These are phyloP conservation scores for Agrostemma githago DNA, from an alignment of 148 eudicot species.

Conservation along the genomic window DNA sequence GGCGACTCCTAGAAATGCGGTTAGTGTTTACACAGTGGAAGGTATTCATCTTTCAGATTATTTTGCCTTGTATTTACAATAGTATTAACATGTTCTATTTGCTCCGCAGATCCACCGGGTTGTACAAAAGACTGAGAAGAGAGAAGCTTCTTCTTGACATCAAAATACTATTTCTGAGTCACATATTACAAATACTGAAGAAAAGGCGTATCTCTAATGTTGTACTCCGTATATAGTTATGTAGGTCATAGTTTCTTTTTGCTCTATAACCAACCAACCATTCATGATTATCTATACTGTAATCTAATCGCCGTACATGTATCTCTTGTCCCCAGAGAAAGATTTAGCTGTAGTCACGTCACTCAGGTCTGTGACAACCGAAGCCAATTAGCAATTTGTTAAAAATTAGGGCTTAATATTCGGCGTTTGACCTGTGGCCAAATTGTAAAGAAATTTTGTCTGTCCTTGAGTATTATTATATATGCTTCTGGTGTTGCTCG, in stretches of 20 bases:
- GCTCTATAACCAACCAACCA: not conserved
- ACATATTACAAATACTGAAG: slow-evolving; percentile 17
- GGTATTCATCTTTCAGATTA: not conserved
- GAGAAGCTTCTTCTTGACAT: slow-evolving; percentile 14
- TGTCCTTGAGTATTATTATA: slow-evolving; percentile 19
- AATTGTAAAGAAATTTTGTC: slow-evolving; percentile 30
- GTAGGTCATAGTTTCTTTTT: slow-evolving; percentile 3
- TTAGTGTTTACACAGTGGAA: slow-evolving; percentile 1
- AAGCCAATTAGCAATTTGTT: slow-evolving; percentile 21
- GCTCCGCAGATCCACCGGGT: slow-evolving; percentile 23
- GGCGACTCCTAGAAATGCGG: slow-evolving; percentile 12
- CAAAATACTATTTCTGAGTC: slow-evolving; percentile 5
- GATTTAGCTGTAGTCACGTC: slow-evolving; percentile 1
- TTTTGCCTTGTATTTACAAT: not conserved
- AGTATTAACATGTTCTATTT: slow-evolving; percentile 11
- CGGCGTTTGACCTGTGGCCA: slow-evolving; percentile 21
- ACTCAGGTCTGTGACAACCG: not conserved
- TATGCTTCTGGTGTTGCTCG: not conserved
- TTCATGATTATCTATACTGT: slow-evolving; percentile 14
- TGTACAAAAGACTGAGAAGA: slow-evolving; percentile 31
- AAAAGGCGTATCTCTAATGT: slow-evolving; percentile 8
- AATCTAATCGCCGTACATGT: slow-evolving; percentile 22
- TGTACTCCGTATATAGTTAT: slow-evolving; percentile 13
- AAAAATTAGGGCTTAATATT: slow-evolving; percentile 13
- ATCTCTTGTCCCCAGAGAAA: slow-evolving; percentile 12